Evolutionary conservation across 257 asterid species (phyloP).

Genomic region (Voacanga thouarsii): DNA sequence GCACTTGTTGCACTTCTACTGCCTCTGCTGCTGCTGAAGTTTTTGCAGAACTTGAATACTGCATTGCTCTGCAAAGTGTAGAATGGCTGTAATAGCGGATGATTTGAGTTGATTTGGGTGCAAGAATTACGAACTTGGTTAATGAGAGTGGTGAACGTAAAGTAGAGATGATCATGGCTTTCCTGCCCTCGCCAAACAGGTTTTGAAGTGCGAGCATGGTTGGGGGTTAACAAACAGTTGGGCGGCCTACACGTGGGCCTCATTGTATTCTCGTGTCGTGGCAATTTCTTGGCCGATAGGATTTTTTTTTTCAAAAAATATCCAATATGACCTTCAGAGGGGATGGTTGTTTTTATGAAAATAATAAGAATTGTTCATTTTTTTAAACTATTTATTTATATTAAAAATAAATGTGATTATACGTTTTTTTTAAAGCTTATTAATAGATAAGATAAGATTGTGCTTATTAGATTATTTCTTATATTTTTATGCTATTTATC

Average conservation of each 20-base stretch:
- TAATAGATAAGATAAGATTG: too few relatives aligned
- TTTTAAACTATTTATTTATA: too few relatives aligned
- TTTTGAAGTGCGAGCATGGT: background rate
- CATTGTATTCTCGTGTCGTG: background rate
- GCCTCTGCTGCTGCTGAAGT: constrained; percentile 23
- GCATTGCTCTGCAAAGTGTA: constrained; percentile 6
- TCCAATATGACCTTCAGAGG: too few relatives aligned
- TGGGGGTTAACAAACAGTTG: background rate
- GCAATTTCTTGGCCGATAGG: background rate
- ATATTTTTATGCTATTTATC: too few relatives aligned
- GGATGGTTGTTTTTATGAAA: too few relatives aligned
- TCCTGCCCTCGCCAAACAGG: background rate
- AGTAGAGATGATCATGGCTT: background rate
- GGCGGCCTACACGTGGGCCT: background rate
- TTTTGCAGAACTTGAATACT: constrained; percentile 31
- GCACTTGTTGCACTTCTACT: constrained; percentile 44
- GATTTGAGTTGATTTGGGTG: constrained; percentile 1
- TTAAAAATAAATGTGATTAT: too few relatives aligned
- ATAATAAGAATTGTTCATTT: too few relatives aligned
- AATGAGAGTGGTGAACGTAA: background rate
- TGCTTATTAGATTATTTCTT: too few relatives aligned
- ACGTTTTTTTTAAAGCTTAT: too few relatives aligned
- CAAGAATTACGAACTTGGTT: background rate
- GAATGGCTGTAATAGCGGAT: background rate
- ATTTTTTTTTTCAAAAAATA: too few relatives aligned